phyloP scores from a whole-genome alignment of 768 basidiomycete species.

The Mycena maculata region DNA sequence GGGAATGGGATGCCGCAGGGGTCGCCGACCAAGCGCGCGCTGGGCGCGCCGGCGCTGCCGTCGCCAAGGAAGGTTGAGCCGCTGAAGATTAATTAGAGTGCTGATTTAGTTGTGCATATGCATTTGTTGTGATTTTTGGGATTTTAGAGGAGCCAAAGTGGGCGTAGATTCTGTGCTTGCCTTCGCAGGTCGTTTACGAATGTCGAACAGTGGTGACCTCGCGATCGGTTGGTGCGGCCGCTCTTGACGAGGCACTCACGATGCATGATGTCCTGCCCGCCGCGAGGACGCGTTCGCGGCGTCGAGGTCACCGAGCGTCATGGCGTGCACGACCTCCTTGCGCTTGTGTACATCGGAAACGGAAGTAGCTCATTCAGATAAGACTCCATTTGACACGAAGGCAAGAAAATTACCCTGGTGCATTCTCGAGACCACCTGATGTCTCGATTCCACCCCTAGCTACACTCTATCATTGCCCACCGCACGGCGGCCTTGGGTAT shows the following conservation, averaged over 20 bases:
- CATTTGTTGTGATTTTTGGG: not conserved
- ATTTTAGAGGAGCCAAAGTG: not conserved
- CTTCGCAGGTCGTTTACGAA: no score
- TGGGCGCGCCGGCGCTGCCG: slow-evolving; percentile 19
- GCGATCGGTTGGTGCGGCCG: no score
- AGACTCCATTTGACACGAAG: slow-evolving; percentile 58
- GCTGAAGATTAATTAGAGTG: slow-evolving; percentile 20
- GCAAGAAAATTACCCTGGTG: slow-evolving; percentile 56
- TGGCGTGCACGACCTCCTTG: no score
- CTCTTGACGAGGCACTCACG: no score
- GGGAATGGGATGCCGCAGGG: slow-evolving; percentile 22
- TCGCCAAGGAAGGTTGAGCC: slow-evolving; percentile 29
- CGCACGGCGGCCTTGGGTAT: slow-evolving; percentile 49
- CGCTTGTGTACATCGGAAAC: no score
- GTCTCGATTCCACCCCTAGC: slow-evolving; percentile 61
- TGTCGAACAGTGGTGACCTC: no score
- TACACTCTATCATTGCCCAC: slow-evolving; percentile 45
- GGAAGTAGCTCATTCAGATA: no score
- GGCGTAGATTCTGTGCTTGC: no score
- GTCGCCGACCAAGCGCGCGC: slow-evolving; percentile 26
- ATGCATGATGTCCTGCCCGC: no score
- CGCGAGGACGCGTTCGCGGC: no score
- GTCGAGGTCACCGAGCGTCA: not conserved
- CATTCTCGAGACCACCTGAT: slow-evolving; percentile 58
- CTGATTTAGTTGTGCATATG: not conserved